These are phyloP conservation scores for Orbilia quercus DNA, from an alignment of 2,329 filamentous ascomycete genomes.

Conservation along the genomic window DNA sequence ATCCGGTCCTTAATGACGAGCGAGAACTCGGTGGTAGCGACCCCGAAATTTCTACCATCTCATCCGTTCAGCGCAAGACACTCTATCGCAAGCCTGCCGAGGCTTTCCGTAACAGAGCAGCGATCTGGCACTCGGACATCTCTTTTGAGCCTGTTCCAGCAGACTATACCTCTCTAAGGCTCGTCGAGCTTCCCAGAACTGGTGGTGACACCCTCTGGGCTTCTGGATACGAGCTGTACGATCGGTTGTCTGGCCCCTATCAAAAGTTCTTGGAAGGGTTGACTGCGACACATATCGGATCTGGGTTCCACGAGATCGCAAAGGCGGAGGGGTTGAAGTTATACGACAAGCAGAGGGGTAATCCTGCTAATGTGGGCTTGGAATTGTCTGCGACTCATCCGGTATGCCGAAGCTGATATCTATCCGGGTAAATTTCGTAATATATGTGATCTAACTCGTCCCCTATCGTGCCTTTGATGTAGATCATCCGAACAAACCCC, in stretches of 20 bases:
- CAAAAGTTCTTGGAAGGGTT: constrained; percentile 71
- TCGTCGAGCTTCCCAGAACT: constrained; percentile 69
- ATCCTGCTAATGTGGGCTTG: constrained; percentile 67
- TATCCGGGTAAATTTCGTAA: no score
- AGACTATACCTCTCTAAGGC: constrained; percentile 73
- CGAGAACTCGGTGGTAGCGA: constrained; percentile 70
- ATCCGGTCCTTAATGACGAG: constrained; percentile 70
- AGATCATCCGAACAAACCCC: constrained; percentile 68
- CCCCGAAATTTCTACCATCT: constrained; percentile 73
- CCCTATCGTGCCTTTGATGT: neutral
- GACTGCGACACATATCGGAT: constrained; percentile 69
- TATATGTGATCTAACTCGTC: neutral
- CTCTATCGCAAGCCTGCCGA: constrained; percentile 61
- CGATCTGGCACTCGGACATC: constrained; percentile 69
- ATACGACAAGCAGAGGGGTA: constrained; percentile 63
- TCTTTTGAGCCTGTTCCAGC: constrained; percentile 73
- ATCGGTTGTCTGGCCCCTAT: constrained; percentile 70
- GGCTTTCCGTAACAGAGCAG: constrained; percentile 64
- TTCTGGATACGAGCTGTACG: constrained; percentile 74
- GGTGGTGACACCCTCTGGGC: constrained; percentile 76
- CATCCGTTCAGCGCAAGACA: constrained; percentile 69
- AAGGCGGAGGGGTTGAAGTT: constrained; percentile 65
- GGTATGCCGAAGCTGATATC: no score
- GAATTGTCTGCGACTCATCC: constrained; percentile 68
- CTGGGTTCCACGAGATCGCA: constrained; percentile 67